Percentiles rank a stretch among this genome's conserved stretches.
These are phyloP conservation scores for Candida insectorum DNA, from an alignment of 805 yeast genomes.

Conservation along the genomic window DNA sequence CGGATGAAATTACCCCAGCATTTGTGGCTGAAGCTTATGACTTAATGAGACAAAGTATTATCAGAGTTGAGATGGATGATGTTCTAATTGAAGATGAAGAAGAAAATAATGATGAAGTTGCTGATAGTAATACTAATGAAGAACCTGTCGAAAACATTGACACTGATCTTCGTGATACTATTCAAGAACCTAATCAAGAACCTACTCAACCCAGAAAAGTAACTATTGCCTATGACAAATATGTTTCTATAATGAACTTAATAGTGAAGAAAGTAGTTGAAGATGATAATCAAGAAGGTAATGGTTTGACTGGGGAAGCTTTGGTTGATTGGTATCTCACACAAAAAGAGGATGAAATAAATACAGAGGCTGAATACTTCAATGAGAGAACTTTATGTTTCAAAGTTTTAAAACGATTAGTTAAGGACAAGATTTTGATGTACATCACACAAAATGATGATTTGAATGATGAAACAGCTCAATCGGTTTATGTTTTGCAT, in stretches of 20 bases:
- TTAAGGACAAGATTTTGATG: slow-evolving; percentile 81
- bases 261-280: slow-evolving; percentile 64
- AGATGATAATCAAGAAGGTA: slow-evolving; percentile 46
- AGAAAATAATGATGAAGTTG: slow-evolving; percentile 19
- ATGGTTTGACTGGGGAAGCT: slow-evolving; percentile 65
- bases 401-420: slow-evolving; percentile 80
- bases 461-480: slow-evolving; percentile 10
- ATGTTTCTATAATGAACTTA: slow-evolving; percentile 77
- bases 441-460: slow-evolving; percentile 35
- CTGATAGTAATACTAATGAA: slow-evolving; percentile 11
- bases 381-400: slow-evolving; percentile 66
- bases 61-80: slow-evolving; percentile 92
- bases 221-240: slow-evolving; percentile 79
- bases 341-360: slow-evolving; percentile 67
- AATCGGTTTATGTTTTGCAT: slow-evolving; percentile 48
- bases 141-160: slow-evolving; percentile 11
- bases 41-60: slow-evolving; percentile 83
- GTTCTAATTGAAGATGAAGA: slow-evolving; percentile 74
- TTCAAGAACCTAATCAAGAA: slow-evolving; percentile 9
- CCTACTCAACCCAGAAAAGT: slow-evolving; percentile 17
- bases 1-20: slow-evolving; percentile 75
- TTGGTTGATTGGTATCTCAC: slow-evolving; percentile 79
- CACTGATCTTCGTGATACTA: slow-evolving; percentile 9
- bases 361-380: slow-evolving; percentile 67
- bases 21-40: slow-evolving; percentile 94